These are phyloP conservation scores for Candida nitratophila DNA, from an alignment of 805 yeast species.

Conservation along the genomic window DNA sequence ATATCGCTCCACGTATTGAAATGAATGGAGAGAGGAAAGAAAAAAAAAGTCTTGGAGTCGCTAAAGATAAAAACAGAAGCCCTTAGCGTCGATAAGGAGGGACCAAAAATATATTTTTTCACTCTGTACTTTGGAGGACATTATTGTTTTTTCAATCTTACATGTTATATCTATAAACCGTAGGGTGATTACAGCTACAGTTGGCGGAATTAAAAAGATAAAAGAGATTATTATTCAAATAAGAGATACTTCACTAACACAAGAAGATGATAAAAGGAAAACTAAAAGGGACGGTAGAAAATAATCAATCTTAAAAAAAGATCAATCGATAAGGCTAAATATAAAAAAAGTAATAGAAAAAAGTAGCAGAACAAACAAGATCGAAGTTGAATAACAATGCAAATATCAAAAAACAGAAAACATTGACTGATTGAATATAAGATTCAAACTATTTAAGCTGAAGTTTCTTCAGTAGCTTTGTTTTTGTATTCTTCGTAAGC, in stretches of 20 bases:
- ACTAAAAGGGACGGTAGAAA: neutral
- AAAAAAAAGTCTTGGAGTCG: no score
- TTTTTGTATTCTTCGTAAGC: slow-evolving; percentile 91
- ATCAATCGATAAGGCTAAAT: neutral
- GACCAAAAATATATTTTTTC: no score
- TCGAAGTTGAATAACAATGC: neutral
- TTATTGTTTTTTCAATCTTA: no score
- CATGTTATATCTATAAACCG: no score
- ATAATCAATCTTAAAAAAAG: neutral
- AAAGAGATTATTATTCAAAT: neutral
- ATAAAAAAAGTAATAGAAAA: neutral
- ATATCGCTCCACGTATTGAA: no score
- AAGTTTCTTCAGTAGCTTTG: slow-evolving; percentile 24
- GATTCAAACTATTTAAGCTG: neutral
- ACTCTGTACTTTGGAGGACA: no score
- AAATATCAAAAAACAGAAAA: neutral
- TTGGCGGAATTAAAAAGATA: neutral
- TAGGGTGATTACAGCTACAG: no score
- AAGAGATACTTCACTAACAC: neutral
- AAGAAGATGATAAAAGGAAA: neutral
- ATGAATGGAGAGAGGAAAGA: no score
- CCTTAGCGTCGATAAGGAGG: no score
- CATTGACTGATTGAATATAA: neutral
- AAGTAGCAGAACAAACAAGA: neutral
- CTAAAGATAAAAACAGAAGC: no score